phyloP scores from a whole-genome alignment of 2,329 filamentous ascomycete genomes.

The Cryphonectria carpinicola region DNA sequence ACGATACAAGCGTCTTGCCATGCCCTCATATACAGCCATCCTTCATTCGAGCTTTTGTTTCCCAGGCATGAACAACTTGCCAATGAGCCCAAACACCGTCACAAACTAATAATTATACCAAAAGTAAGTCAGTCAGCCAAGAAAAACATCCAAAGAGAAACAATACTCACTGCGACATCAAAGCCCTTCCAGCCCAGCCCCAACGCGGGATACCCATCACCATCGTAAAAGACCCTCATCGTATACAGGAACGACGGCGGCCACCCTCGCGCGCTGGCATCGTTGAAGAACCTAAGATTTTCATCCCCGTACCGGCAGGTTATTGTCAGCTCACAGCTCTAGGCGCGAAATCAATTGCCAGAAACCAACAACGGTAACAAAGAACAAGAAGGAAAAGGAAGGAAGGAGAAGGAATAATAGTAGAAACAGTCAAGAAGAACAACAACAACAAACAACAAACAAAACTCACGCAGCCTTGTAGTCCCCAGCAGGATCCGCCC shows the following conservation, averaged over 20 bases:
- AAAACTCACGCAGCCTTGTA: conserved; percentile 20
- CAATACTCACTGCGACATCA: conserved; percentile 14
- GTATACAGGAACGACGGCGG: conserved; percentile 13
- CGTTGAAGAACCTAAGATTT: conserved; percentile 18
- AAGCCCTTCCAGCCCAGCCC: conserved; percentile 18
- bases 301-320: neutral
- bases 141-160: neutral
- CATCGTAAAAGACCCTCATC: conserved; percentile 18
- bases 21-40: too few relatives aligned
- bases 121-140: neutral
- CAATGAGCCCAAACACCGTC: conserved; percentile 22
- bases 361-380: neutral
- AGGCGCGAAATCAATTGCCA: neutral
- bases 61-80: conserved; percentile 12
- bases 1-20: neutral
- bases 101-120: conserved; percentile 6
- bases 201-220: conserved; percentile 14
- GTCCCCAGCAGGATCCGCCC: conserved; percentile 15
- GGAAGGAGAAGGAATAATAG: neutral
- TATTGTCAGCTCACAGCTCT: neutral
- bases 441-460: neutral
- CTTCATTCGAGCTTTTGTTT: conserved; percentile 18
- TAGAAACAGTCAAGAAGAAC: neutral
- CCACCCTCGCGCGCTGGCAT: neutral
- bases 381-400: neutral